Evolutionary conservation across 768 basidiomycete species (phyloP), one percentile per base, ranked within the genome.

Genomic region (Pleurotus eryngii): DNA sequence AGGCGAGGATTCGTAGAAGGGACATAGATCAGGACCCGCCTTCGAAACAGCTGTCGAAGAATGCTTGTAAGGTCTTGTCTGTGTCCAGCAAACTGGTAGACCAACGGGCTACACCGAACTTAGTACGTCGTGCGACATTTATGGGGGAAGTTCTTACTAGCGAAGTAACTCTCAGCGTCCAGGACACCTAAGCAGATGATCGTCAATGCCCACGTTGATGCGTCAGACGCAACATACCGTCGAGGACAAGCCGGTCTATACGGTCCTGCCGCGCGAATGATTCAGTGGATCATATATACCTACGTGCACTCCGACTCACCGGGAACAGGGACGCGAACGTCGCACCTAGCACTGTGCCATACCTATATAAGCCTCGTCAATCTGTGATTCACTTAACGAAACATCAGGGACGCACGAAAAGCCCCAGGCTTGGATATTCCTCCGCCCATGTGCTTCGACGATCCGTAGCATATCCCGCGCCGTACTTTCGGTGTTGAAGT

Each of bases 401-500:
- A 15, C 38, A 40, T 22, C 27, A 18, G 17, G 37, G 15, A 60
- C 62, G 40, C 59, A 70, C 64, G 69, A 69, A 42, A 67, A 58
- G 20, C 70, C 69, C 61, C 64, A 71, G 50, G 67, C 70, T 17
- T 67, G 59, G 2, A 75, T 53, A 58, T 75, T 75, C 26, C 71
- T 66, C 27, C 50, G 59, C 2, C 69, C 70, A 57, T 72, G 65
- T 2, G 71, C 71, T 24, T 68, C 58, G 0, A 67, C 61, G 47
- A 77, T 75, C 2, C 57, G 59, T 14, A 76, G 56, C 75, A 77
- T 77, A 48, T 77, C 76, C 4, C 67, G 61, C 7, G 74, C 76
- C 7, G 69, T 69, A 49, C 73, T 67, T 22, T 76, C 75, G 3
- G 76, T 76, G 47, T 69, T 74, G 11, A 76, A 68, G 51, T 70